These are phyloP conservation scores for Fusarium sacchari DNA, from an alignment of 2,329 filamentous ascomycete species.

Conservation along the genomic window DNA sequence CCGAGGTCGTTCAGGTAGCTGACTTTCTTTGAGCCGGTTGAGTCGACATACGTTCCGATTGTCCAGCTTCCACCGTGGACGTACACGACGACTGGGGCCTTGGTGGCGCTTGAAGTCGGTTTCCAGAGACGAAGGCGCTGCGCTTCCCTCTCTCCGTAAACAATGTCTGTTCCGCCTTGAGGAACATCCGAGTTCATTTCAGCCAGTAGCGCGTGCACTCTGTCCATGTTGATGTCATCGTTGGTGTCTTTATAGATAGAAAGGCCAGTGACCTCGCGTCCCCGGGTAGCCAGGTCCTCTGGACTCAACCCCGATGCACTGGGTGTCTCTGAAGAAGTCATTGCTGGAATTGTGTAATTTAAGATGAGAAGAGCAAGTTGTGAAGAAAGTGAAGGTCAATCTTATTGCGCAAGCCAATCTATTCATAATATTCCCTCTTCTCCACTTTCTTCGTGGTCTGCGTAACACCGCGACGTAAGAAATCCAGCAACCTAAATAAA, in stretches of 20 bases:
- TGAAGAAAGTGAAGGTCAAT: neutral
- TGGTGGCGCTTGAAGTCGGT: neutral
- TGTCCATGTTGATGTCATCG: neutral
- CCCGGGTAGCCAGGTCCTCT: neutral
- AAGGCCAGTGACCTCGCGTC: neutral
- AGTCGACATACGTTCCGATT: constrained; percentile 4
- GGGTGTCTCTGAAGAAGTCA: neutral
- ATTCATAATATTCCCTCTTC: neutral
- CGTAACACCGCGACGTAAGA: neutral
- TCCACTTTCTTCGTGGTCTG: neutral
- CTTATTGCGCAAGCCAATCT: neutral
- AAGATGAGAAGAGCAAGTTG: too few relatives aligned
- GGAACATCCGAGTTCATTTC: neutral
- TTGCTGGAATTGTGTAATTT: neutral
- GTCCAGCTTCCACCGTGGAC: constrained; percentile 12
- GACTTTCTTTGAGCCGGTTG: constrained; percentile 1
- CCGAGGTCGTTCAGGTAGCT: neutral
- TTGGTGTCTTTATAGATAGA: neutral
- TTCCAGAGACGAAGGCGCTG: constrained; percentile 3
- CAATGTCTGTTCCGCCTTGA: neutral
- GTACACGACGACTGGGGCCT: neutral
- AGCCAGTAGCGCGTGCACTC: neutral
- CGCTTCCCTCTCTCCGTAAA: neutral
- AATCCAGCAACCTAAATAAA: neutral
- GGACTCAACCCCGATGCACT: neutral